phyloP scores from a whole-genome alignment of 1,284 basidiomycete species.

The Rhodotorula sp. region DNA sequence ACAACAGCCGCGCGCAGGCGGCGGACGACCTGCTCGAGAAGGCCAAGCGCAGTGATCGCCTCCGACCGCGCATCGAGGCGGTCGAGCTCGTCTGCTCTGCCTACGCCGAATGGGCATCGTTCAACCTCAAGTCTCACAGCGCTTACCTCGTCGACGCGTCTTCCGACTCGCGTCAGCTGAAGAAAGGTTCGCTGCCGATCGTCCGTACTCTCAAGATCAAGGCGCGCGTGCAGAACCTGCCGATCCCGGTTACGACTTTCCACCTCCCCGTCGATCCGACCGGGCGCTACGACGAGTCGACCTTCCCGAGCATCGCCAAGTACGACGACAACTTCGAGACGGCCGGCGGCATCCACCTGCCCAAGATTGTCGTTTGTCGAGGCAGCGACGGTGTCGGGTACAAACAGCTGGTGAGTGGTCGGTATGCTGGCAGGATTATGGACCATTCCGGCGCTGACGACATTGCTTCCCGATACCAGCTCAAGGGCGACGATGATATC shows the following conservation, averaged over 20 bases:
- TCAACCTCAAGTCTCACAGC: slow-evolving; percentile 54
- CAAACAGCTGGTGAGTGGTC: slow-evolving; percentile 70
- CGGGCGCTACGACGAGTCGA: slow-evolving; percentile 64
- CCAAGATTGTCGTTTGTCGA: slow-evolving; percentile 74
- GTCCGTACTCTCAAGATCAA: slow-evolving; percentile 10
- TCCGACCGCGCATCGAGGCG: slow-evolving; percentile 55
- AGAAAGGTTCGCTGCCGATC: slow-evolving; percentile 17
- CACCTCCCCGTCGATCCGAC: slow-evolving; percentile 70
- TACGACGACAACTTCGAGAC: slow-evolving; percentile 64
- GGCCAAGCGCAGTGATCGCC: slow-evolving; percentile 53
- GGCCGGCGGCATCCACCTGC: slow-evolving; percentile 77
- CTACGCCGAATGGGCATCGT: slow-evolving; percentile 77
- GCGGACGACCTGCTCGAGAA: slow-evolving; percentile 68
- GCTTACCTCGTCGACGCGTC: slow-evolving; percentile 13
- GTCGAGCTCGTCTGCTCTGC: slow-evolving; percentile 70
- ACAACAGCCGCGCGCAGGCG: slow-evolving; percentile 63
- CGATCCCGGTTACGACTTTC: slow-evolving; percentile 77
- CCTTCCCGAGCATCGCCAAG: slow-evolving; percentile 60
- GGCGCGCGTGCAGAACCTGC: slow-evolving; percentile 57
- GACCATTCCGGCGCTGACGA: neutral
- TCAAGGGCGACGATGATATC: slow-evolving; percentile 89
- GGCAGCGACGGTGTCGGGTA: slow-evolving; percentile 69
- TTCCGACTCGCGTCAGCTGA: neutral
- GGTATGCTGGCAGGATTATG: neutral
- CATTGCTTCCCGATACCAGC: slow-evolving; percentile 56